phyloP scores from a whole-genome alignment of 768 basidiomycete species.

The Mycena galericulata region DNA sequence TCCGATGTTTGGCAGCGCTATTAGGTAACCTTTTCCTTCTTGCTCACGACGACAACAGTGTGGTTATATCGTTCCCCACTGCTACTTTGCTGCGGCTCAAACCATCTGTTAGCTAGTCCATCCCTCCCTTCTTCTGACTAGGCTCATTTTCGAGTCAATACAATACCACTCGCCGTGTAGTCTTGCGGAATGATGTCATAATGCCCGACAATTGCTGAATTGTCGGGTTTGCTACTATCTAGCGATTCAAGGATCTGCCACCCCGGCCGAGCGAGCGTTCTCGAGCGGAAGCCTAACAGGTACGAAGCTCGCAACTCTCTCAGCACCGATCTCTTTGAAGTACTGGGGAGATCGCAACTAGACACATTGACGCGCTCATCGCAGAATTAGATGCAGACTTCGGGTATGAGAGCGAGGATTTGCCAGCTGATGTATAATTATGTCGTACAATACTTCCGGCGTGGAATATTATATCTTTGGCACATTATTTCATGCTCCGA shows the following conservation, averaged over 20 bases:
- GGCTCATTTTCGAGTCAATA: too few species aligned
- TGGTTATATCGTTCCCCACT: too few species aligned
- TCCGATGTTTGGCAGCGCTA: too few species aligned
- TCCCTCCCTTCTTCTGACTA: too few species aligned
- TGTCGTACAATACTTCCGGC: neutral
- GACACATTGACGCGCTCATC: neutral
- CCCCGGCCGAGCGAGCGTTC: constrained; percentile 39
- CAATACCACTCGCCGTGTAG: too few species aligned
- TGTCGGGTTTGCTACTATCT: constrained; percentile 31
- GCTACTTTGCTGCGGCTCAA: too few species aligned
- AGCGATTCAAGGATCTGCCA: constrained; percentile 43
- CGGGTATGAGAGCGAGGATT: neutral
- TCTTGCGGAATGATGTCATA: too few species aligned
- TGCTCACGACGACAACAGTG: too few species aligned
- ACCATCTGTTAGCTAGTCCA: too few species aligned
- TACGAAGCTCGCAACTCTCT: constrained; percentile 29
- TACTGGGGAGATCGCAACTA: neutral
- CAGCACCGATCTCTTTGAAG: constrained; percentile 28
- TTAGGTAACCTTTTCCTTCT: too few species aligned
- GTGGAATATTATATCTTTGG: neutral
- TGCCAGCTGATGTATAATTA: neutral
- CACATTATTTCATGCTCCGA: neutral
- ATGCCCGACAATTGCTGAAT: constrained; percentile 21
- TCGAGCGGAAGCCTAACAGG: too few species aligned
- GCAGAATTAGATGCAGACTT: neutral